These are phyloP conservation scores for Sporisorium graminicola DNA, from an alignment of 1,284 basidiomycete genomes.

Conservation along the genomic window DNA sequence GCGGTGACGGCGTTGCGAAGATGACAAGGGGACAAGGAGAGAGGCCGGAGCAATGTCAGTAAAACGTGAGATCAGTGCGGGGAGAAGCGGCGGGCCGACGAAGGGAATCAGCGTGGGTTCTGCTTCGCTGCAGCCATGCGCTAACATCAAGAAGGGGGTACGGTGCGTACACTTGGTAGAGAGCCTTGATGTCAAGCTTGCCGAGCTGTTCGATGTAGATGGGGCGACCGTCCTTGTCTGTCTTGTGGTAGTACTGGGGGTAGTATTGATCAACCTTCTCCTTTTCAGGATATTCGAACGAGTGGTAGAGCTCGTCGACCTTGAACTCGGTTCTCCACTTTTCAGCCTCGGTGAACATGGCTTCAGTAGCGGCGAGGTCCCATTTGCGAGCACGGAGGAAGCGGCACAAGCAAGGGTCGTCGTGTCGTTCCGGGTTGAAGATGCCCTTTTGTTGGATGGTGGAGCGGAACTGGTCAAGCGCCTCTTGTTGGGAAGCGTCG, in stretches of 20 bases:
- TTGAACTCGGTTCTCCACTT: slow-evolving; percentile 91
- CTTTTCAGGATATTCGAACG: slow-evolving; percentile 90
- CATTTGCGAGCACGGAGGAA: slow-evolving; percentile 95
- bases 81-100: neutral
- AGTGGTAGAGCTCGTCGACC: slow-evolving; percentile 86
- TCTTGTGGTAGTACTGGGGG: slow-evolving; percentile 95
- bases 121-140: neutral
- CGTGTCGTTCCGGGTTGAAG: slow-evolving; percentile 65
- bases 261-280: slow-evolving; percentile 89
- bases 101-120: neutral
- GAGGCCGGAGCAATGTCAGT: slow-evolving; percentile 7
- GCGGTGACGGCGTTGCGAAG: neutral
- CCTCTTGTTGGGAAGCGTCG: slow-evolving; percentile 61
- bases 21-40: neutral
- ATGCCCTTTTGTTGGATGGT: slow-evolving; percentile 63
- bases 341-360: slow-evolving; percentile 86
- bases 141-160: no score
- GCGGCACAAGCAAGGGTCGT: slow-evolving; percentile 68
- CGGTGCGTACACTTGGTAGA: slow-evolving; percentile 64
- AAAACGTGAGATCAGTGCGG: neutral
- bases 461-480: slow-evolving; percentile 59
- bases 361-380: slow-evolving; percentile 83
- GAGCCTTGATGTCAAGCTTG: slow-evolving; percentile 85
- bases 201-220: slow-evolving; percentile 95
- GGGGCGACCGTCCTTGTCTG: slow-evolving; percentile 95